Conservation (phyloP, 768 basidiomycete genomes). For the Rhizopogon vinicolor region DNA sequence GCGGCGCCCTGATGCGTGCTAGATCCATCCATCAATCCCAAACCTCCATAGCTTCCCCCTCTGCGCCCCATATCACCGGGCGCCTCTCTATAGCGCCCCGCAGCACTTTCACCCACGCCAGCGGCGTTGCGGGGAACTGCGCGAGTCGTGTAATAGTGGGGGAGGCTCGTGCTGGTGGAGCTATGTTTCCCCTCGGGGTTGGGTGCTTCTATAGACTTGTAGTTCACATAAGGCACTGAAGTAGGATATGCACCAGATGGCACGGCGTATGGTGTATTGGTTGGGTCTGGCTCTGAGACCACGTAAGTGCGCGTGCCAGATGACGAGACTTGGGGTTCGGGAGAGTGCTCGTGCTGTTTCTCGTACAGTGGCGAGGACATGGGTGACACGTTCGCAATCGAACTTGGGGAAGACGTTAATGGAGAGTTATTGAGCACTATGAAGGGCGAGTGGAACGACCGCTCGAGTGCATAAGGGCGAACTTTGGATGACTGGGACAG, state of each 20-base stretch:
- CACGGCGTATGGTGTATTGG: slow-evolving; percentile 59
- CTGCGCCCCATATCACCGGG: slow-evolving; percentile 42
- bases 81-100: slow-evolving; percentile 35
- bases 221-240: slow-evolving; percentile 42
- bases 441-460: slow-evolving; percentile 66
- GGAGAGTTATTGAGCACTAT: slow-evolving; percentile 40
- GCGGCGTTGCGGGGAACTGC: slow-evolving; percentile 35
- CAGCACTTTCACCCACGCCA: slow-evolving; percentile 46
- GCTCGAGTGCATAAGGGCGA: slow-evolving; percentile 12
- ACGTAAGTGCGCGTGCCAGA: slow-evolving; percentile 61
- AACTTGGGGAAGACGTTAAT: slow-evolving; percentile 27
- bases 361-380: slow-evolving; percentile 41
- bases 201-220: slow-evolving; percentile 36
- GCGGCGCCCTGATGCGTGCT: slow-evolving; percentile 34
- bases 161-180: slow-evolving; percentile 39
- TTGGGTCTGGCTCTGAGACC: slow-evolving; percentile 67
- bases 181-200: slow-evolving; percentile 31
- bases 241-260: slow-evolving; percentile 65
- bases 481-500: slow-evolving; percentile 1
- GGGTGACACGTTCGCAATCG: slow-evolving; percentile 23
- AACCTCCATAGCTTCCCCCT: slow-evolving; percentile 39
- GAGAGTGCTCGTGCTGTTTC: slow-evolving; percentile 51
- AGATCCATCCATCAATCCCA: slow-evolving; percentile 37
- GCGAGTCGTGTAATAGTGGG: slow-evolving; percentile 41
- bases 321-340: slow-evolving; percentile 41